Base-by-base conservation (phyloP, 129 eudicot genomes). In the Centella asiatica region DNA sequence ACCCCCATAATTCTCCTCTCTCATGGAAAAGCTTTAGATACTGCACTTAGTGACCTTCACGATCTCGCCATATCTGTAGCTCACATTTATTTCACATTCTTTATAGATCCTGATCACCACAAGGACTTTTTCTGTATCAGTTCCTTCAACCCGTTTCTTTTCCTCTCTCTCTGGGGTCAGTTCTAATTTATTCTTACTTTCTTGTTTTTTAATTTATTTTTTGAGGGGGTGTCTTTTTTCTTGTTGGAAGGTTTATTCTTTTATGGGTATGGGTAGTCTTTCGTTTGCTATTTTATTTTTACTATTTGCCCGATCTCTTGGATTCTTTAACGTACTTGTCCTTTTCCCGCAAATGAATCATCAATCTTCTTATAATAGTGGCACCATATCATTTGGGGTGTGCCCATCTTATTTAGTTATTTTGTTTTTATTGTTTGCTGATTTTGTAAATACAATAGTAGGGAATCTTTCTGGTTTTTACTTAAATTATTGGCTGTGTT, bases 31-130 rank as follows among this genome's bases (percentile, higher is more conserved):
- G n/a, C n/a, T n/a, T n/a, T n/a, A n/a, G n/a, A n/a, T n/a, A n/a
- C n/a, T n/a, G n/a, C n/a, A n/a, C 66, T 62, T 53, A 80, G 85
- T 87, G 95, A 80, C 84, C 80, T 42, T 60, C 96, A 81, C 82
- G 88, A 76, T 79, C 86, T 81, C 69, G 19, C 70, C 67, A 29
- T 10, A 6, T 58, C 63, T 54, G 36, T 26, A n/a, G n/a, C 57
- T 55, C 52, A 40, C 6, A 12, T 7, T 25, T 52, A 15, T 26
- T 3, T 26, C 26, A 2, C 53, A 57, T 42, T 52, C 52, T 25
- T 64, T 67, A 72, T 53, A 14, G 28, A 48, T 48, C 29, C 67
- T 67, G 74, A 69, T 71, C 66, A 55, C 64, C 57, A 76, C 32
- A 73, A 63, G 65, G 56, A 53, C 53, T 74, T 74, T 3, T 4